A percentile compares a stretch with the other conserved stretches of the same genome.
Evolutionary conservation across 768 basidiomycete genomes (phyloP).

Genomic region (Pleurotus cornucopiae): DNA sequence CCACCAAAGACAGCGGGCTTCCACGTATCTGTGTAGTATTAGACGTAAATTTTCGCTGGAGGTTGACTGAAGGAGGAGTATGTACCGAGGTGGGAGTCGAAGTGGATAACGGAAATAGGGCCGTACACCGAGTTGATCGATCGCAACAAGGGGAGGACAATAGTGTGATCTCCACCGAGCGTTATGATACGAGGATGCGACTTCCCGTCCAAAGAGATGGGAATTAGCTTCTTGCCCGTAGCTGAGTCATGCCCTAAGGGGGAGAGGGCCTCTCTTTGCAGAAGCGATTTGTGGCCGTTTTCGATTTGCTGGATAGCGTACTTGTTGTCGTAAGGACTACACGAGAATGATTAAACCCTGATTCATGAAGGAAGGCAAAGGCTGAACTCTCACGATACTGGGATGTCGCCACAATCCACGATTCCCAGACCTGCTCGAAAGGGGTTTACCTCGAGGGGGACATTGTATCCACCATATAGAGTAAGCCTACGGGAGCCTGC

Average conservation of each 20-base stretch:
- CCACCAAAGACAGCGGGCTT: conserved; percentile 73
- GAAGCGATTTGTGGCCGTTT: conserved; percentile 62
- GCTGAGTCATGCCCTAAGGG: conserved; percentile 58
- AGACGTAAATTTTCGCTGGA: conserved; percentile 7
- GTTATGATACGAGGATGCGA: conserved; percentile 78
- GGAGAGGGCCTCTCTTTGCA: conserved; percentile 60
- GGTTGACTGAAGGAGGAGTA: conserved; percentile 13
- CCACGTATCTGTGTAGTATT: conserved; percentile 55
- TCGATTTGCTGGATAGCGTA: conserved; percentile 74
- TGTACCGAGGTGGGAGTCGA: conserved; percentile 69
- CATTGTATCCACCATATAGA: conserved; percentile 75
- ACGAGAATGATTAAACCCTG: not conserved
- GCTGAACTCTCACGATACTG: conserved; percentile 46
- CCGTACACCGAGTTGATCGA: conserved; percentile 78
- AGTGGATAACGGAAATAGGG: conserved; percentile 79
- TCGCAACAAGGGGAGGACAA: conserved; percentile 57
- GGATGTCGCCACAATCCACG: conserved; percentile 78
- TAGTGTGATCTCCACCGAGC: conserved; percentile 87
- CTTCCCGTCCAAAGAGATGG: conserved; percentile 65
- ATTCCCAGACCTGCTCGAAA: conserved; percentile 64
- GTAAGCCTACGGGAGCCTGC: conserved; percentile 74
- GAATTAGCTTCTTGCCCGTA: conserved; percentile 52
- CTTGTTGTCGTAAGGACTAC: conserved; percentile 67
- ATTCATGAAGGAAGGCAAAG: not conserved
- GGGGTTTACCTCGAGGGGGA: conserved; percentile 69